Percentiles rank a stretch among this genome's conserved stretches.
Conservation (phyloP, 176 grass and related monocot genomes). For the Oryza nivara region DNA sequence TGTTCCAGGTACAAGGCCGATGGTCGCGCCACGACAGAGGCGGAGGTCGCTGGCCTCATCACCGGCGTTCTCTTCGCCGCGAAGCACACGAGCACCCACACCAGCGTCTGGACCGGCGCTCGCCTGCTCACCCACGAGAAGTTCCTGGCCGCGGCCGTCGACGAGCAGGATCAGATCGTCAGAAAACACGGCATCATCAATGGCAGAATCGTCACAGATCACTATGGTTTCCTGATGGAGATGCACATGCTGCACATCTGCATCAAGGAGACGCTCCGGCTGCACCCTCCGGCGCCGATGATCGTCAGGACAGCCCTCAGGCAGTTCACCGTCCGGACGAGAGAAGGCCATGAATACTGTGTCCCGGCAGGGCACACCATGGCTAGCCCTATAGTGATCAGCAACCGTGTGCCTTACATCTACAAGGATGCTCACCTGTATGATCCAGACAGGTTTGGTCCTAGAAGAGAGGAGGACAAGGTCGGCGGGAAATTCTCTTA, state of each 20-base stretch:
- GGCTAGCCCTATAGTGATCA: slow-evolving; percentile 3
- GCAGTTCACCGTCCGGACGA: neutral
- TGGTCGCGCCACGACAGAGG: slow-evolving; percentile 35
- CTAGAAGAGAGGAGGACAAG: neutral
- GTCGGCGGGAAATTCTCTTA: slow-evolving; percentile 23
- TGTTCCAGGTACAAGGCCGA: slow-evolving; percentile 43
- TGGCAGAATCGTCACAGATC: neutral
- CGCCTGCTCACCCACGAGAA: slow-evolving; percentile 30
- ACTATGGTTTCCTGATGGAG: neutral
- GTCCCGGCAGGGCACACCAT: neutral
- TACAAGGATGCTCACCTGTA: neutral
- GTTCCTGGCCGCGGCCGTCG: slow-evolving; percentile 26
- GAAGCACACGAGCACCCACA: slow-evolving; percentile 45
- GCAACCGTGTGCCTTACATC: neutral
- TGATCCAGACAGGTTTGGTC: slow-evolving; percentile 10
- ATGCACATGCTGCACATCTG: neutral
- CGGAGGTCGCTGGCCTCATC: slow-evolving; percentile 40
- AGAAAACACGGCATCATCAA: neutral
- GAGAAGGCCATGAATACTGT: slow-evolving; percentile 1
- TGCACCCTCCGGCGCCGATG: slow-evolving; percentile 1
- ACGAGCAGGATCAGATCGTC: slow-evolving; percentile 54
- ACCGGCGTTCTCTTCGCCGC: slow-evolving; percentile 47
- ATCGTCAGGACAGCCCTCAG: neutral
- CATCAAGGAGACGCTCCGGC: slow-evolving; percentile 2
- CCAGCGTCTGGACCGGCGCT: slow-evolving; percentile 50